Base-by-base conservation (phyloP, 306 rosid species). In the Betula pendula region DNA sequence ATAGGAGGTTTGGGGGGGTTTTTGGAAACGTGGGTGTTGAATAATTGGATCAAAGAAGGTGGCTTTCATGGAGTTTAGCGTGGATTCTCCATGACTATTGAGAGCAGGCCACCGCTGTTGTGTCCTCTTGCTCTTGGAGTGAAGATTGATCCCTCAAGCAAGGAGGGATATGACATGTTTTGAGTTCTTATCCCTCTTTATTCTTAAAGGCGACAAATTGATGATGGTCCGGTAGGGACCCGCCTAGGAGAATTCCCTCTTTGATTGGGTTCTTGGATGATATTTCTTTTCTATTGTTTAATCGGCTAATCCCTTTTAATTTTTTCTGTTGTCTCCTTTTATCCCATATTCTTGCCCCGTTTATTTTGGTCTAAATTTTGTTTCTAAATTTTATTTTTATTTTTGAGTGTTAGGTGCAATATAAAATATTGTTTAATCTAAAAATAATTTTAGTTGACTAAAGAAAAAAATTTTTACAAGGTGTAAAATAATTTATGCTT, bases 31-130 rank as follows among this genome's bases (percentile, higher is more conserved):
- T 50, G 75, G 48, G 45, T 3, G 38, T 31, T 47, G 74, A 58
- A 76, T 73, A 13, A 31, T 69, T 76, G 86, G 71, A 81, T 81
- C 81, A 83, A 88, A 85, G 76, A 73, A n/a, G 89, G 77, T 73
- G 85, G 85, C 87, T 86, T 75, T 79, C 9, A 79, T 84, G 89
- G 89, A 71, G 88, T 79, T 81, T 77, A 69, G 80, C 48, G 86
- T 83, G 81, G 84, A 80, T 79, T 40, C 71, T 74, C 59, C 4
- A 77, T 55, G 2, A 47, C 29, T 45, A 16, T 1, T 60, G 52
- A 72, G 76, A 82, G 84, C 12, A 77, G 70, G 83, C 50, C 82
- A 82, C 78, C 81, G 12, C 55, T 22, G 22, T 4, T 24, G 60
- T 66, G 85, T 78, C 80, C 29, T 72, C 35, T 84, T 74, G 80